Conservation (phyloP, 345 rosid species). For the Lumnitzera littorea region DNA sequence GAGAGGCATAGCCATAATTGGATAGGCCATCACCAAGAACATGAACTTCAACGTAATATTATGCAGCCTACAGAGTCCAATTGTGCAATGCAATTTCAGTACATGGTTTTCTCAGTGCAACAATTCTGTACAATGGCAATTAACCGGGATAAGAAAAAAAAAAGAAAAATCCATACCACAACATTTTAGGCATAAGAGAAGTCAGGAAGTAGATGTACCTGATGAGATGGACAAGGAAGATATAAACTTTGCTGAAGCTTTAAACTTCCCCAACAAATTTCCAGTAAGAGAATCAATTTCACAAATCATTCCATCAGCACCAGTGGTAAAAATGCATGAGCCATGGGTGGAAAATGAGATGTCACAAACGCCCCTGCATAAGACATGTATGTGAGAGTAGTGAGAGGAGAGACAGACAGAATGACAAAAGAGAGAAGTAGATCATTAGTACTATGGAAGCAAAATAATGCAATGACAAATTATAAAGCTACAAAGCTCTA, state of each 20-base stretch:
- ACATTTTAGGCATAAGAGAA: slow-evolving; percentile 3
- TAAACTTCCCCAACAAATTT: slow-evolving; percentile 56
- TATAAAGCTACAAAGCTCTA: no score
- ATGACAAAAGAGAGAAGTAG: no score
- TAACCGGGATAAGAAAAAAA: no score
- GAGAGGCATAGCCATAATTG: no score
- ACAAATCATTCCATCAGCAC: slow-evolving; percentile 93
- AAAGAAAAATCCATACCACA: neutral
- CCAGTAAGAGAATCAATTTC: slow-evolving; percentile 73
- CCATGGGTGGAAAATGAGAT: slow-evolving; percentile 60
- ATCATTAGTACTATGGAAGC: no score
- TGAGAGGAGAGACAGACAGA: no score
- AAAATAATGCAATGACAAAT: no score
- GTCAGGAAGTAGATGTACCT: slow-evolving; percentile 29
- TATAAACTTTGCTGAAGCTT: slow-evolving; percentile 70
- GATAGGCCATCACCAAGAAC: no score
- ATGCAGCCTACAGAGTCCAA: no score
- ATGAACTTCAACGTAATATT: no score
- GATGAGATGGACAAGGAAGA: slow-evolving; percentile 72
- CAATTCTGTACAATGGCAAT: neutral
- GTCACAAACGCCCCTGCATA: slow-evolving; percentile 81
- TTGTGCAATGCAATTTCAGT: no score
- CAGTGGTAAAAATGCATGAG: slow-evolving; percentile 58
- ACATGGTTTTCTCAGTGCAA: neutral
- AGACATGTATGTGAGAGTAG: slow-evolving; percentile 1